Conservation (phyloP, 2,329 filamentous ascomycete genomes). For the Huntiella savannae region DNA sequence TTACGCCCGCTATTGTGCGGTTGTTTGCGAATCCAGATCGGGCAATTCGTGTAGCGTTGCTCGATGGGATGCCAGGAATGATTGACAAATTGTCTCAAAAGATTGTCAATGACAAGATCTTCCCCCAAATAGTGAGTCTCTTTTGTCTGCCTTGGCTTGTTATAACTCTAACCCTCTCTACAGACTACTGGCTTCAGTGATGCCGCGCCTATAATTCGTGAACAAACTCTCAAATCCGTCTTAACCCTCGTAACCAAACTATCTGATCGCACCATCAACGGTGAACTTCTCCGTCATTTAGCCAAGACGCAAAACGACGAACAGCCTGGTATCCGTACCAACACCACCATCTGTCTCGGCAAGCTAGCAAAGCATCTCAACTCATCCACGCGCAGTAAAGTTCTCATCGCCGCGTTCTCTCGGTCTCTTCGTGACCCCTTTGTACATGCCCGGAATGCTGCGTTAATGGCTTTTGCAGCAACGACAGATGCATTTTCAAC, state of each 20-base stretch:
- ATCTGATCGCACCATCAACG: conserved; percentile 82
- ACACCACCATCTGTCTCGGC: conserved; percentile 91
- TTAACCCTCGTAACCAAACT: conserved; percentile 74
- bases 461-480: conserved; percentile 66
- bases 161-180: background rate
- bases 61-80: conserved; percentile 79
- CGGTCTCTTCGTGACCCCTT: conserved; percentile 84
- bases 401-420: conserved; percentile 80
- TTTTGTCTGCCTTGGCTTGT: background rate
- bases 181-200: conserved; percentile 91
- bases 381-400: conserved; percentile 60
- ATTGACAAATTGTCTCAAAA: conserved; percentile 80
- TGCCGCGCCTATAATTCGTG: conserved; percentile 71
- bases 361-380: conserved; percentile 88
- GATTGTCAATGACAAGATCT: conserved; percentile 88
- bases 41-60: conserved; percentile 72
- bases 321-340: conserved; percentile 89
- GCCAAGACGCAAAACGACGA: conserved; percentile 96
- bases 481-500: conserved; percentile 75
- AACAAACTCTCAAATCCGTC: conserved; percentile 91
- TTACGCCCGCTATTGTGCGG: conserved; percentile 72
- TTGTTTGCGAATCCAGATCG: conserved; percentile 83
- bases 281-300: conserved; percentile 73
- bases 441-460: conserved; percentile 78
- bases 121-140: conserved; percentile 60